Evolutionary conservation across 2,329 filamentous ascomycete genomes (phyloP), one percentile per base, ranked within the genome.

Genomic region (Ophiostoma sp.): DNA sequence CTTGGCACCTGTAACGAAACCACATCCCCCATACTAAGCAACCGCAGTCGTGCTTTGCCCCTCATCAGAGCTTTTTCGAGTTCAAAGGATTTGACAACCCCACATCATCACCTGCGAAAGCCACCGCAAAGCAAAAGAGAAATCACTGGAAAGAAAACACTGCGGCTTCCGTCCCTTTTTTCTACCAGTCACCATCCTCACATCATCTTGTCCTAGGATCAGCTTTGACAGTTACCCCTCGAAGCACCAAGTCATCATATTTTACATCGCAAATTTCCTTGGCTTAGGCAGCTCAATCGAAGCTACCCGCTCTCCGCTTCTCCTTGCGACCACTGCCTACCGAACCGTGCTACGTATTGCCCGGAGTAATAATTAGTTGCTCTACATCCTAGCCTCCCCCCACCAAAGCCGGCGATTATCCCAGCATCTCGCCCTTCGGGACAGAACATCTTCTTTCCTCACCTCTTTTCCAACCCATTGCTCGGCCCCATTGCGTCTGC

Each of bases 61-160:
- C 69, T 70, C 69, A 61, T 22, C 69, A 70, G 50, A 59, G 69
- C 69, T 52, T 48, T 70, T 70, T 45, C 68, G 33, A 70, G 50
- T 39, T 31, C 68, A 70, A 57, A 70, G 68, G 69, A 59, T 48
- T 39, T 36, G 52, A 42, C 48, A 45, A 48, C 69, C 69, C 69
- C 69, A 70, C 69, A 59, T 15, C 69, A 15, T 48, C 19, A 2
- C 68, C 31, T 22, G 12, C 68, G n/a, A 48, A 55, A 69, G 15
- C 19, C 66, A 22, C 39, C 19, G 19, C 31, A 45, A 59, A 70
- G 33, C 33, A 36, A 36, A 36, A 36, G 33, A 36, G 25, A 42
- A 42, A 52, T n/a, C 48, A 19, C 66, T 25, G 64, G 5, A n/a
- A 17, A n/a, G 19, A 33, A 52, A 48, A 3, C n/a, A 9, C n/a